These are phyloP conservation scores for Trametes cubensis DNA, from an alignment of 768 basidiomycete species.

Conservation along the genomic window DNA sequence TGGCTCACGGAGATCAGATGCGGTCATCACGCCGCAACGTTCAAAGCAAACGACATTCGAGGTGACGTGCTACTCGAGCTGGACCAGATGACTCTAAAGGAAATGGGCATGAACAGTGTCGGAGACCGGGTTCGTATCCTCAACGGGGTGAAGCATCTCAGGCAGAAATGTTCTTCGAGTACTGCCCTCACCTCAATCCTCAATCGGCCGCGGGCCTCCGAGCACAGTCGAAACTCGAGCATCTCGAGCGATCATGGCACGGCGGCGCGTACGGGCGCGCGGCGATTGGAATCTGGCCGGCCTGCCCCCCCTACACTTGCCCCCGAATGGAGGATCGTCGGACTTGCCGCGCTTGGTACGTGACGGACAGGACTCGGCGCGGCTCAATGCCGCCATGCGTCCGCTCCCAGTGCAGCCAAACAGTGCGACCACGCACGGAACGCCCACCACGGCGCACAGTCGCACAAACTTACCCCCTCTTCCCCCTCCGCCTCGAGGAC, in stretches of 20 bases:
- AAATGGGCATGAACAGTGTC: slow-evolving; percentile 87
- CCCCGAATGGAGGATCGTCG: slow-evolving; percentile 50
- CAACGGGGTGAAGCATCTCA: slow-evolving; percentile 78
- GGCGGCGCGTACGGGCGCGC: slow-evolving; percentile 37
- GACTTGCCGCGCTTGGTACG: slow-evolving; percentile 77
- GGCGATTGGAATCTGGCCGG: slow-evolving; percentile 61
- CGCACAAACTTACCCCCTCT: slow-evolving; percentile 64
- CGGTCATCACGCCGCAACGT: slow-evolving; percentile 62
- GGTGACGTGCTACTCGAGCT: slow-evolving; percentile 91
- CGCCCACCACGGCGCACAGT: slow-evolving; percentile 40
- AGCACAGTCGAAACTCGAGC: slow-evolving; percentile 26
- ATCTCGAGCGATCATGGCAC: slow-evolving; percentile 31
- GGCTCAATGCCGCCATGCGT: slow-evolving; percentile 41
- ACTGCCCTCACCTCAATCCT: slow-evolving; percentile 25
- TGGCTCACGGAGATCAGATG: slow-evolving; percentile 86
- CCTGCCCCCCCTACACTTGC: slow-evolving; percentile 84
- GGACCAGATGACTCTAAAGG: slow-evolving; percentile 83
- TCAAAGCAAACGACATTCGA: slow-evolving; percentile 86
- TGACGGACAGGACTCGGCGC: slow-evolving; percentile 58
- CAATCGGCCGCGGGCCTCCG: slow-evolving; percentile 29
- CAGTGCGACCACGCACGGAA: slow-evolving; percentile 33
- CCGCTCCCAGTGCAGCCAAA: slow-evolving; percentile 54
- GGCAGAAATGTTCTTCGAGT: slow-evolving; percentile 52
- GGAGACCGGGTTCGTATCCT: slow-evolving; percentile 90
- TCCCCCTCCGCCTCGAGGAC: slow-evolving; percentile 68